Percentiles rank a stretch among this genome's conserved stretches.
phyloP scores from a whole-genome alignment of 768 basidiomycete species.

The Leucosporidium yakuticum region DNA sequence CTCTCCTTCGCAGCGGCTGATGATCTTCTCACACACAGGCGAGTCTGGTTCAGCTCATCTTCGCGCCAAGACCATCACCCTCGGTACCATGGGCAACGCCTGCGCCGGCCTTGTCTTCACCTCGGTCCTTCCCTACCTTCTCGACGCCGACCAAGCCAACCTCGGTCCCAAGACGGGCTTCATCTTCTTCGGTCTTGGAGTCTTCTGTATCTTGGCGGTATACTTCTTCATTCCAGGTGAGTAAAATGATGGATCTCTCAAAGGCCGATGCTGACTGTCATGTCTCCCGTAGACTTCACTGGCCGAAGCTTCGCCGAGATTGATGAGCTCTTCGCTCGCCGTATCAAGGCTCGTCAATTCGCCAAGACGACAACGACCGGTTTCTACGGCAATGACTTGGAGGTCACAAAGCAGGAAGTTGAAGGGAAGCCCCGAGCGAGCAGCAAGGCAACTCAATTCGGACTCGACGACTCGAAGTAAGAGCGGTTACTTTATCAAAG shows the following conservation, averaged over 20 bases:
- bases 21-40: constrained; percentile 2
- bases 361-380: constrained; percentile 29
- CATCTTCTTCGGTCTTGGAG: constrained; percentile 30
- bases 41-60: constrained; percentile 27
- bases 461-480: no score
- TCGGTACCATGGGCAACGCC: constrained; percentile 30
- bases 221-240: constrained; percentile 25
- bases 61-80: constrained; percentile 29
- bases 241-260: no score
- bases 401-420: no score
- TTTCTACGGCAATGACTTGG: constrained; percentile 9
- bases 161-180: constrained; percentile 28
- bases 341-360: constrained; percentile 32
- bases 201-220: constrained; percentile 15
- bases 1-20: background rate
- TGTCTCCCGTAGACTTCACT: constrained; percentile 12
- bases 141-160: constrained; percentile 22
- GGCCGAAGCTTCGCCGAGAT: constrained; percentile 33
- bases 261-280: no score
- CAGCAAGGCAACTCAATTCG: no score
- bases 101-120: constrained; percentile 29
- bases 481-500: no score
- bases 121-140: constrained; percentile 27
- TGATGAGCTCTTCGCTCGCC: constrained; percentile 36
- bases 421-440: no score